Evolutionary conservation across 106 monocot species (phyloP).

Genomic region (Hemerocallis citrina): DNA sequence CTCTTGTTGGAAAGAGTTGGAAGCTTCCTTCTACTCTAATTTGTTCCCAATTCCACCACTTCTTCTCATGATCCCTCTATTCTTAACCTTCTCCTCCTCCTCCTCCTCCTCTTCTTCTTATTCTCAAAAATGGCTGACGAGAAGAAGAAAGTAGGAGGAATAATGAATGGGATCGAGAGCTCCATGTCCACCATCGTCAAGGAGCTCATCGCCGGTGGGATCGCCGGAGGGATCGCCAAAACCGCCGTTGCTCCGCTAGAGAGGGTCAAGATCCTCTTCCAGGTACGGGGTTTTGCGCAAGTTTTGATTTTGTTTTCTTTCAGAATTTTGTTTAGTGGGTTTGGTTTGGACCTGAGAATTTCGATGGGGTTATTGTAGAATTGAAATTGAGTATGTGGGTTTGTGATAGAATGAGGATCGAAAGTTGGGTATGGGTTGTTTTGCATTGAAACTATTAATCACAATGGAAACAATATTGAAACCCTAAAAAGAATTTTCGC

Average conservation of each 20-base stretch:
- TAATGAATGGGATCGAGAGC: conserved; percentile 15
- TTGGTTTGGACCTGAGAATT: no score
- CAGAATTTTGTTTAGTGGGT: conserved; percentile 1
- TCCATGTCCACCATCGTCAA: conserved; percentile 54
- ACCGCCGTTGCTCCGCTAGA: conserved; percentile 92
- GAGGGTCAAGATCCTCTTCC: conserved; percentile 88
- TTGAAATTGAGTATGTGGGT: no score
- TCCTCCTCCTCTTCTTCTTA: background rate
- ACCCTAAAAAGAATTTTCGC: no score
- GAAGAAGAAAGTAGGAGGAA: conserved; percentile 8
- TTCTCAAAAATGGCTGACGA: background rate
- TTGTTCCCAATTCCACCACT: no score
- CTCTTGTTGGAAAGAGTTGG: no score
- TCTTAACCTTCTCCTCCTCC: no score
- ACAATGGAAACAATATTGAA: no score
- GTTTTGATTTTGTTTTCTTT: no score
- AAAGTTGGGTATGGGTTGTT: no score
- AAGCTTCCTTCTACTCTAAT: background rate
- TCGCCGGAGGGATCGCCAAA: conserved; percentile 89
- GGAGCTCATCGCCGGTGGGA: conserved; percentile 81
- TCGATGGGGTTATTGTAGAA: no score
- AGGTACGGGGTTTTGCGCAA: conserved; percentile 30
- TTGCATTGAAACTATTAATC: no score
- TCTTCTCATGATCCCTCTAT: background rate
- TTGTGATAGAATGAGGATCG: no score